Base-by-base conservation (phyloP, 495 filamentous ascomycete species). In the Symbiotaphrina buchneri region DNA sequence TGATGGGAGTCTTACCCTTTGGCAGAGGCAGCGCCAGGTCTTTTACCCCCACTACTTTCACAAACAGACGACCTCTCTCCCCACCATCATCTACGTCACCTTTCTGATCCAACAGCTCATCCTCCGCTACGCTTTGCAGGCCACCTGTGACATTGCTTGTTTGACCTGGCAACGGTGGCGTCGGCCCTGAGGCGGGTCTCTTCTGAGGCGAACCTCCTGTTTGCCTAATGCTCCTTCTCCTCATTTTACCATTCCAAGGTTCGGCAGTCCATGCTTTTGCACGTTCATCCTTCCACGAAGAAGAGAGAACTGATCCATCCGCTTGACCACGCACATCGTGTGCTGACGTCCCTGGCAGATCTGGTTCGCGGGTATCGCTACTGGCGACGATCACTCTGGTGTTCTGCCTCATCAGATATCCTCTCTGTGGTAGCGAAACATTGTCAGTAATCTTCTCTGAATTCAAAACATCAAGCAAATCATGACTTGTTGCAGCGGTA, bases 371-470 rank as follows among this genome's bases (percentile, higher is more conserved):
- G 39, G 58, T 57, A 34, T 74, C 68, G 46, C 71, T 92, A 36
- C 63, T 71, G 0, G 90, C 87, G 35, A 93, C 76, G 32, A 97
- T 79, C 26, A 97, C 67, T 46, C 93, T 94, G 11, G 87, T 95
- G 49, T 95, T 97, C 39, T 97, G 87, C 40, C 87, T 70, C 87
- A 94, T 95, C 19, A 97, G 63, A 43, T 97, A 97, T 14, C 87
- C 87, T 58, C 87, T 80, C 87, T 97, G 74, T 71, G 58, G 54
- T 10, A 42, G 52, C 27, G 48, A 38, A 34, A 35, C 41, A 30
- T 49, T 43, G 57, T 84, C 71, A 84, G 77, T 59, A 54, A 42
- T 10, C n/a, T n/a, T 3, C 11, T 22, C 14, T 10, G 10, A 18
- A 30, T 7, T 20, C 3, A 7, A n/a, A 10, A 8, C 8, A 32